Percentiles rank a stretch among this genome's conserved stretches.
Conservation (phyloP, 371 early-diverging fungal genomes). For the Enterocytospora artemiae region DNA sequence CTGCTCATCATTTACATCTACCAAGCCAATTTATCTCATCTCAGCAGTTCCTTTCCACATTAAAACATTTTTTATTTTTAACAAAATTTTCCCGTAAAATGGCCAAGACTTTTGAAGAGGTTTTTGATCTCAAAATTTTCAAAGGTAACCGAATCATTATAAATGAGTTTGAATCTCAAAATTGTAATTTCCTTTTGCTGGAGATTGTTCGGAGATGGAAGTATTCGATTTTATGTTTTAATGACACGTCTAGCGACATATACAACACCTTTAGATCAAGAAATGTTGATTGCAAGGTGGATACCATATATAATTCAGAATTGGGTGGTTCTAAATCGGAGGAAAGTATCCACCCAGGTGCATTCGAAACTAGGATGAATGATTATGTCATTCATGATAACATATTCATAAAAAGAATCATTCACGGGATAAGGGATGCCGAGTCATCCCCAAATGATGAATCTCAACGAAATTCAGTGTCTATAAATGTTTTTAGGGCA, state of each 20-base stretch:
- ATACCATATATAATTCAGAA: conserved; percentile 22
- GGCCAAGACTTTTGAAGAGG: conserved; percentile 6
- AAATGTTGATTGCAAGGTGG: too few species aligned
- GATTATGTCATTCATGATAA: conserved; percentile 24
- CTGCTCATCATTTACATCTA: too few species aligned
- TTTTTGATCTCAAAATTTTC: conserved; percentile 18
- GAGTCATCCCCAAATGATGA: background rate
- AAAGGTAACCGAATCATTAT: conserved; percentile 19
- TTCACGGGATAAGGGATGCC: conserved; percentile 1
- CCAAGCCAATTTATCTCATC: too few species aligned
- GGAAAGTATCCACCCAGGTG: conserved; percentile 5
- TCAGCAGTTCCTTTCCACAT: too few species aligned
- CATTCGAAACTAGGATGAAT: background rate
- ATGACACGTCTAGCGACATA: conserved; percentile 19
- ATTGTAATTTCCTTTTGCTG: conserved; percentile 39
- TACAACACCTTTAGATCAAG: too few species aligned
- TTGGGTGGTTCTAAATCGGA: conserved; percentile 1
- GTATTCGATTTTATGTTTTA: conserved; percentile 14
- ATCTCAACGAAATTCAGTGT: background rate
- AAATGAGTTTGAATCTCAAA: conserved; percentile 28
- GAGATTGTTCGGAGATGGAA: conserved; percentile 14
- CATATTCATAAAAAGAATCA: conserved; percentile 15
- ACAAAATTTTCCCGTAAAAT: too few species aligned
- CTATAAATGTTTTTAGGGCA: conserved; percentile 33
- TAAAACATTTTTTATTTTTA: too few species aligned